phyloP scores from a whole-genome alignment of 345 rosid genomes.

The Gynandropsis gynandra region DNA sequence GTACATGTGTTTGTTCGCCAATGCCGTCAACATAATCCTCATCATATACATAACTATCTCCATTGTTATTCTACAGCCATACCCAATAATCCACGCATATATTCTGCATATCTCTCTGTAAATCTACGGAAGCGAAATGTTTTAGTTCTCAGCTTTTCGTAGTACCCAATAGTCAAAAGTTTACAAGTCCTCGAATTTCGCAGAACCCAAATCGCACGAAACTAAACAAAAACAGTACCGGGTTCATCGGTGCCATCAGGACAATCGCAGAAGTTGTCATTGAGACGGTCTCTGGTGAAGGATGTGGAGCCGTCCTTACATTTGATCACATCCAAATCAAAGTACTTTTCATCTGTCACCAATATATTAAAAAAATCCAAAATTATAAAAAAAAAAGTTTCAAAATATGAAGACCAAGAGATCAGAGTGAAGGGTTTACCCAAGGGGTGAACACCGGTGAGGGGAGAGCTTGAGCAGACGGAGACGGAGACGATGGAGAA shows the following conservation, averaged over 20 bases:
- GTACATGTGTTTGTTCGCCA: too few species aligned
- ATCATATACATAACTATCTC: too few species aligned
- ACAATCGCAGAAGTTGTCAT: slow-evolving; percentile 92
- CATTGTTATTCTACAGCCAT: too few species aligned
- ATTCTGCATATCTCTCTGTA: background rate
- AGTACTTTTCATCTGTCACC: slow-evolving; percentile 60
- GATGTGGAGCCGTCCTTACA: slow-evolving; percentile 85
- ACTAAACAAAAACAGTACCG: slow-evolving; percentile 33
- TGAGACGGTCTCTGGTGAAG: slow-evolving; percentile 68
- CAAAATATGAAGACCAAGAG: background rate
- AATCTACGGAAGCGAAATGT: background rate
- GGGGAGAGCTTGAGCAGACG: slow-evolving; percentile 25
- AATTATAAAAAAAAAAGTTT: background rate
- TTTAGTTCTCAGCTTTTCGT: background rate
- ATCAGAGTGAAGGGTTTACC: slow-evolving; percentile 30
- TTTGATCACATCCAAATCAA: slow-evolving; percentile 49
- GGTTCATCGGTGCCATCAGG: slow-evolving; percentile 94
- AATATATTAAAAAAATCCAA: background rate
- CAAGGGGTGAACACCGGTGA: slow-evolving; percentile 63
- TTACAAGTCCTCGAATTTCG: slow-evolving; percentile 1
- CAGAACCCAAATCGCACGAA: background rate
- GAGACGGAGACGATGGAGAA: slow-evolving; percentile 22
- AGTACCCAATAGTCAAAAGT: background rate
- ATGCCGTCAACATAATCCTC: too few species aligned
- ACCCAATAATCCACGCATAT: too few species aligned